These are phyloP conservation scores for Corchorus olitorius DNA, from an alignment of 345 rosid species.

Conservation along the genomic window DNA sequence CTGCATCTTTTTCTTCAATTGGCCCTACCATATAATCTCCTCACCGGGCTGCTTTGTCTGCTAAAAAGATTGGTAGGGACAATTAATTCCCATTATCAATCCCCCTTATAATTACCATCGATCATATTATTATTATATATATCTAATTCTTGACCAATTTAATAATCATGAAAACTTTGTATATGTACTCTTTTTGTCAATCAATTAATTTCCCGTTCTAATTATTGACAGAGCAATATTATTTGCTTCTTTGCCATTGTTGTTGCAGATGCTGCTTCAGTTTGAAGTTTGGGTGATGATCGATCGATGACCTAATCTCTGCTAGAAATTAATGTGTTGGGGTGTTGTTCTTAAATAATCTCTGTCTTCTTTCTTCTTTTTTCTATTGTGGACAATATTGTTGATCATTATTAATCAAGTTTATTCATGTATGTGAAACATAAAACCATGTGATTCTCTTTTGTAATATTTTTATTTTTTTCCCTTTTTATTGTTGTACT, in stretches of 20 bases:
- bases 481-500: background rate
- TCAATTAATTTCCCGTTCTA: too few species aligned
- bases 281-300: slow-evolving; percentile 25
- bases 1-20: slow-evolving; percentile 1
- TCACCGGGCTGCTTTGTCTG: slow-evolving; percentile 6
- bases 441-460: slow-evolving; percentile 25
- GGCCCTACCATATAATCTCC: slow-evolving; percentile 22
- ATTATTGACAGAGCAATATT: too few species aligned
- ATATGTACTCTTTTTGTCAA: too few species aligned
- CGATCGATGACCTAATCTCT: slow-evolving; percentile 4
- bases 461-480: slow-evolving; percentile 16
- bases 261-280: slow-evolving; percentile 28
- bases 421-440: slow-evolving; percentile 23
- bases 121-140: background rate
- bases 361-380: background rate
- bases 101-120: background rate
- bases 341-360: slow-evolving; percentile 14
- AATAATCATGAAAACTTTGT: too few species aligned
- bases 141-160: background rate
- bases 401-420: background rate
- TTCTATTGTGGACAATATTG: slow-evolving; percentile 15
- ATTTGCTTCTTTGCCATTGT: background rate
- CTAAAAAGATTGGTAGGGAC: slow-evolving; percentile 14
- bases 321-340: slow-evolving; percentile 10
- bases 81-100: background rate